Conservation (phyloP, 2,329 filamentous ascomycete genomes). For the Paraphoma chrysanthemicola region DNA sequence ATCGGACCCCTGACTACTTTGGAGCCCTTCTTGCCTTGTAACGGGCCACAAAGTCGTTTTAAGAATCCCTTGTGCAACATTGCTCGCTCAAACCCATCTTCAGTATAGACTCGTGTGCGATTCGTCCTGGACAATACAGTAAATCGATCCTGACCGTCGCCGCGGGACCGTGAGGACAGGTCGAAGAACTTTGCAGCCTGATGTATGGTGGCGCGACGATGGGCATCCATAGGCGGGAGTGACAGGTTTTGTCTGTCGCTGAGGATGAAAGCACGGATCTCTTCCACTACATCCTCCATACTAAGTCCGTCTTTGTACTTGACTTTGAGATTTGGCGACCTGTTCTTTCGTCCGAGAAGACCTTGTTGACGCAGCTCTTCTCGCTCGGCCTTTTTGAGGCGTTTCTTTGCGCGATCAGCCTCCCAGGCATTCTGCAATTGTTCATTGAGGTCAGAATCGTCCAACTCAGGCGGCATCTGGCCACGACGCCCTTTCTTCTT, state of each 20-base stretch:
- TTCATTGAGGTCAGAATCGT: slow-evolving; percentile 53
- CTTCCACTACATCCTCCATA: slow-evolving; percentile 72
- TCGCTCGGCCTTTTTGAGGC: slow-evolving; percentile 55
- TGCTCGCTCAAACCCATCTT: slow-evolving; percentile 59
- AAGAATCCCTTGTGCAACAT: slow-evolving; percentile 56
- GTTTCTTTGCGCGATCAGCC: slow-evolving; percentile 55
- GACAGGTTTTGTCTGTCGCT: slow-evolving; percentile 70
- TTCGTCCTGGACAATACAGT: slow-evolving; percentile 78
- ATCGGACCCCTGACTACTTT: slow-evolving; percentile 9
- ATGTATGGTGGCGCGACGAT: slow-evolving; percentile 79
- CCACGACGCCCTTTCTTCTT: slow-evolving; percentile 69
- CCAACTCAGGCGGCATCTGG: slow-evolving; percentile 55
- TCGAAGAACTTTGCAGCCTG: slow-evolving; percentile 76
- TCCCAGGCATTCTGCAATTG: slow-evolving; percentile 51
- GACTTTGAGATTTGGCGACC: slow-evolving; percentile 60
- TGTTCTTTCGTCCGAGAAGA: slow-evolving; percentile 52
- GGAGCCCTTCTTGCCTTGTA: slow-evolving; percentile 11
- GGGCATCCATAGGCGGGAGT: slow-evolving; percentile 84
- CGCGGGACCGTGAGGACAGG: slow-evolving; percentile 84
- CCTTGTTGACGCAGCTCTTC: slow-evolving; percentile 55
- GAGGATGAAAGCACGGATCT: slow-evolving; percentile 75
- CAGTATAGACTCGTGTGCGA: slow-evolving; percentile 68
- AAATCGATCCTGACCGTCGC: slow-evolving; percentile 74
- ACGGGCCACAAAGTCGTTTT: slow-evolving; percentile 46
- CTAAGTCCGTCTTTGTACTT: slow-evolving; percentile 79